phyloP scores from a whole-genome alignment of 139 green algal genomes.

The Micractinium sp. region DNA sequence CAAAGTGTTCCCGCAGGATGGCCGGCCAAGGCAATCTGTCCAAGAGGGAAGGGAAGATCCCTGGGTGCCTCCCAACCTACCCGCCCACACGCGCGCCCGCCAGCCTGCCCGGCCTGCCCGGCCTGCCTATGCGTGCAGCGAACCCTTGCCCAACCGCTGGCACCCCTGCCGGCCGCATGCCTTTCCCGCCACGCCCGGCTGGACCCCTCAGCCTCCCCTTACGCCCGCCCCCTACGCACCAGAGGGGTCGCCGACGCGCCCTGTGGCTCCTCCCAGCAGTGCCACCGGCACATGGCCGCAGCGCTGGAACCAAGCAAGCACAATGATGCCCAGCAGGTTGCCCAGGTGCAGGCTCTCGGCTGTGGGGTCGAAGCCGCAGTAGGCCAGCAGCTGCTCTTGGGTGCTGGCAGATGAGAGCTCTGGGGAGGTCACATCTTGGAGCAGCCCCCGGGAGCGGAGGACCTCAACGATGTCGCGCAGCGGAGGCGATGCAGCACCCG shows the following conservation, averaged over 20 bases:
- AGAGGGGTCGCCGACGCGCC: slow-evolving; percentile 61
- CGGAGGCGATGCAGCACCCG: background rate
- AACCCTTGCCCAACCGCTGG: too few species aligned
- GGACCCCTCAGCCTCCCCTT: too few species aligned
- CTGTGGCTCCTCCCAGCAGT: slow-evolving; percentile 93
- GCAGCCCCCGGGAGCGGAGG: slow-evolving; percentile 81
- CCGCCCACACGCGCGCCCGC: too few species aligned
- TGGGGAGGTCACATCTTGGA: slow-evolving; percentile 78
- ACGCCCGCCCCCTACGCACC: background rate
- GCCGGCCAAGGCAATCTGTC: too few species aligned
- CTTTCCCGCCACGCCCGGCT: too few species aligned
- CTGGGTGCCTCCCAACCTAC: too few species aligned
- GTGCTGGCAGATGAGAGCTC: slow-evolving; percentile 67
- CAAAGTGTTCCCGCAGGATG: too few species aligned
- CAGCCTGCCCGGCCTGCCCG: too few species aligned
- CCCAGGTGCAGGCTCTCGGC: slow-evolving; percentile 93
- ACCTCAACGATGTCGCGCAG: slow-evolving; percentile 67
- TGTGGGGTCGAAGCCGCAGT: slow-evolving; percentile 99
- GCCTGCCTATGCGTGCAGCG: too few species aligned
- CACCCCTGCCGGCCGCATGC: too few species aligned
- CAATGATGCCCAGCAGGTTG: slow-evolving; percentile 98
- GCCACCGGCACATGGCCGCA: slow-evolving; percentile 90
- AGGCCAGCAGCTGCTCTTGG: slow-evolving; percentile 73
- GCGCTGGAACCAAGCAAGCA: slow-evolving; percentile 95
- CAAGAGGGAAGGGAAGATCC: too few species aligned